A percentile compares a stretch with the other conserved stretches of the same genome.
These are phyloP conservation scores for Teunomyces tritomae DNA, from an alignment of 805 yeast genomes.

Conservation along the genomic window DNA sequence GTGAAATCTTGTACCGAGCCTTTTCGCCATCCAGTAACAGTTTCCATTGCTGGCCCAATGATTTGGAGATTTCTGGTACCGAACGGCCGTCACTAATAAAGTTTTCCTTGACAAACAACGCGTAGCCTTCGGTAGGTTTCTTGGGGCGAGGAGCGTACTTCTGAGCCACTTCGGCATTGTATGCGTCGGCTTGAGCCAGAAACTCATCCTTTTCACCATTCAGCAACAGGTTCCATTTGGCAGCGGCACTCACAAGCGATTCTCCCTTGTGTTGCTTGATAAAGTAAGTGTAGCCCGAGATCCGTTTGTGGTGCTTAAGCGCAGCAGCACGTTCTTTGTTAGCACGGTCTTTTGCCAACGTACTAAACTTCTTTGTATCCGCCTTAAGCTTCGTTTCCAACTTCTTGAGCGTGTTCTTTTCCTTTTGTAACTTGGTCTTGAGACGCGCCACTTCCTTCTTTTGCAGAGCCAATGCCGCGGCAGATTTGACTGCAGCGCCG, in stretches of 20 bases:
- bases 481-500: neutral
- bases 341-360: conserved; percentile 16
- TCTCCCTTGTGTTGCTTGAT: conserved; percentile 21
- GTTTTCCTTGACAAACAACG: conserved; percentile 27
- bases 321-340: conserved; percentile 18
- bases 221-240: conserved; percentile 26
- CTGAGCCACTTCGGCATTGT: conserved; percentile 22
- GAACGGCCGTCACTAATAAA: conserved; percentile 21
- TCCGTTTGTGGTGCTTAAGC: conserved; percentile 20
- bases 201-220: conserved; percentile 27
- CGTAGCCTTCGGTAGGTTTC: conserved; percentile 29
- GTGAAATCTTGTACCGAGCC: conserved; percentile 18
- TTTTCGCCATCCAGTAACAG: conserved; percentile 28
- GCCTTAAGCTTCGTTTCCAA: conserved; percentile 19
- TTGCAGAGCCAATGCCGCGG: neutral
- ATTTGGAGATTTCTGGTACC: conserved; percentile 24
- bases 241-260: conserved; percentile 15
- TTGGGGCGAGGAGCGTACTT: conserved; percentile 34
- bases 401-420: conserved; percentile 10
- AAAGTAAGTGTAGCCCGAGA: conserved; percentile 22
- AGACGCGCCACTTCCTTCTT: conserved; percentile 15
- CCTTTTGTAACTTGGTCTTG: conserved; percentile 17
- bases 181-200: conserved; percentile 23
- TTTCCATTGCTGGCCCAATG: conserved; percentile 30
- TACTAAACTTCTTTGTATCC: conserved; percentile 13